phyloP scores from a whole-genome alignment of 2,329 filamentous ascomycete species.

The Venturia carpophila region DNA sequence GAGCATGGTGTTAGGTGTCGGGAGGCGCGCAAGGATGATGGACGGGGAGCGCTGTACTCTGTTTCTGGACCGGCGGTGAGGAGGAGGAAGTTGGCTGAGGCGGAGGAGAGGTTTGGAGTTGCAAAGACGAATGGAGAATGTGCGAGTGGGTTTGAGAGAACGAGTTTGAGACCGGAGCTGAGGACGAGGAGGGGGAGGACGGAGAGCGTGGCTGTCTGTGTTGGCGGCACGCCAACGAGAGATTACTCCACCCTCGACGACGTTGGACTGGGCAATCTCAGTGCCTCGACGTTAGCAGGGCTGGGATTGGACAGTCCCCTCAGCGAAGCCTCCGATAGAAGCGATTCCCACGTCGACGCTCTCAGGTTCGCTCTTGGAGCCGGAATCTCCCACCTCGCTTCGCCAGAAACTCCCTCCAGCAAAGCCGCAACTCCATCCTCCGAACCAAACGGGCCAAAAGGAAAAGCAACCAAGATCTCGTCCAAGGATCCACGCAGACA shows the following conservation, averaged over 20 bases:
- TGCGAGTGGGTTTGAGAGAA: background rate
- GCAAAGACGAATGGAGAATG: background rate
- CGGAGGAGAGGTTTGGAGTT: background rate
- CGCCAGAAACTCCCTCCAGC: no score
- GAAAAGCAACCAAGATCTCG: background rate
- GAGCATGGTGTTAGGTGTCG: background rate
- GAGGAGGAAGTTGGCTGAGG: constrained; percentile 1
- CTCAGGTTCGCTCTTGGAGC: background rate
- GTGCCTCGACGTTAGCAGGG: background rate
- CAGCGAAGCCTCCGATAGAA: background rate
- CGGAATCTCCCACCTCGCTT: background rate
- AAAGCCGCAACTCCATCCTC: background rate
- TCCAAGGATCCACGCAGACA: background rate
- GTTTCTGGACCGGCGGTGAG: background rate
- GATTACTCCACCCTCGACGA: background rate
- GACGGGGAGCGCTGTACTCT: background rate
- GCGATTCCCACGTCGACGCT: background rate
- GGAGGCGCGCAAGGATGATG: background rate
- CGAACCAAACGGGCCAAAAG: background rate
- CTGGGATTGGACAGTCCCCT: background rate
- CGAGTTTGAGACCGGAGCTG: background rate
- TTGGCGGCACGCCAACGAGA: background rate
- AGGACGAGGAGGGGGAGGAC: background rate
- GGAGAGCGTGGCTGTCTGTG: background rate
- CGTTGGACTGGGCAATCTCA: background rate